Conservation (phyloP, 2,329 filamentous ascomycete genomes). For the Capronia americana region DNA sequence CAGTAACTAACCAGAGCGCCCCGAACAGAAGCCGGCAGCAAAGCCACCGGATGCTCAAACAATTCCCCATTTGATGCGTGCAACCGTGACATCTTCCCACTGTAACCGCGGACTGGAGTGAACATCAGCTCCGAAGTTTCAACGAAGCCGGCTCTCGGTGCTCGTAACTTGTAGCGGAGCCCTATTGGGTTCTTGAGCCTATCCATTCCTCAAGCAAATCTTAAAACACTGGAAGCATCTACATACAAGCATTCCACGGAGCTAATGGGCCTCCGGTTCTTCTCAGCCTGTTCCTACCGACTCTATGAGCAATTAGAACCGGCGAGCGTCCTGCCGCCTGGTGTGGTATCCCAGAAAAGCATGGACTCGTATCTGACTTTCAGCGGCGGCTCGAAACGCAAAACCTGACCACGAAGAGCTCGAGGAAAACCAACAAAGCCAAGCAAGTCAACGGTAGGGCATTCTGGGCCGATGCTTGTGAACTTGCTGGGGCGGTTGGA, state of each 20-base stretch:
- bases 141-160: background rate
- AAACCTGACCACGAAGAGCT: background rate
- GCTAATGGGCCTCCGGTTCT: background rate
- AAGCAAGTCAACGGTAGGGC: background rate
- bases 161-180: background rate
- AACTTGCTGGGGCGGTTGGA: constrained; percentile 7
- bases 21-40: background rate
- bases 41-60: background rate
- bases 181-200: background rate
- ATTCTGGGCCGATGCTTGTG: background rate
- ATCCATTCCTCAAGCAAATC: background rate
- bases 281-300: background rate
- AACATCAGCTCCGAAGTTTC: background rate
- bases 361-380: background rate
- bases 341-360: background rate
- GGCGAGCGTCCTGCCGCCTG: background rate
- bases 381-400: background rate
- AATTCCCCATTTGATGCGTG: background rate
- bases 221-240: background rate
- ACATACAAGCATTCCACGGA: background rate
- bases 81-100: constrained; percentile 10
- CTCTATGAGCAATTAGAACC: background rate
- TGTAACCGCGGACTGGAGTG: constrained; percentile 2
- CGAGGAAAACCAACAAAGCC: background rate
- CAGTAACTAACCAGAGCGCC: background rate